Conservation (phyloP, 2,329 filamentous ascomycete species). For the Gyromitra esculenta region DNA sequence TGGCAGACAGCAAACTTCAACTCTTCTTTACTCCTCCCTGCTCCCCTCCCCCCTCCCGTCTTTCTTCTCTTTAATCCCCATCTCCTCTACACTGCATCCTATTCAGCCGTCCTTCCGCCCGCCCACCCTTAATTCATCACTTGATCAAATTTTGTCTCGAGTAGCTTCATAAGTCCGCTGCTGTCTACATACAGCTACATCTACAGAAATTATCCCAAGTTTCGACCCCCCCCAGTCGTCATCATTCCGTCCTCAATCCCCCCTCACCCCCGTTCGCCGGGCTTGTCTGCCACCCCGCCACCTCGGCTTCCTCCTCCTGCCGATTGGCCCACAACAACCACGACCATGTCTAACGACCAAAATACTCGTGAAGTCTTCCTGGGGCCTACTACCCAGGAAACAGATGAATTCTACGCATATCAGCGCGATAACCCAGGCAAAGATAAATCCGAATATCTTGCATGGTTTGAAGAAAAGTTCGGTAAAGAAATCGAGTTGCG, state of each 20-base stretch:
- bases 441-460: constrained; percentile 53
- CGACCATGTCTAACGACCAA: constrained; percentile 46
- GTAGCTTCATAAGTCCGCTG: constrained; percentile 27
- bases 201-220: constrained; percentile 17
- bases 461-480: constrained; percentile 54
- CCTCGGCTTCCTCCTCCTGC: constrained; percentile 44
- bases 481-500: constrained; percentile 53
- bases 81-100: background rate
- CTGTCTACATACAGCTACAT: constrained; percentile 23
- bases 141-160: constrained; percentile 26
- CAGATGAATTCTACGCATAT: constrained; percentile 54
- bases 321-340: constrained; percentile 42
- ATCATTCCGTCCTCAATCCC: constrained; percentile 50
- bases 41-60: constrained; percentile 9
- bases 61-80: constrained; percentile 4
- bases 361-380: constrained; percentile 52
- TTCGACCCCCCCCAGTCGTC: constrained; percentile 19
- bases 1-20: constrained; percentile 40
- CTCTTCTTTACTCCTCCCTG: constrained; percentile 25
- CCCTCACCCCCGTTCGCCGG: constrained; percentile 45
- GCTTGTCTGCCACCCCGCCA: constrained; percentile 42
- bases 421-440: constrained; percentile 54
- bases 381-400: constrained; percentile 53
- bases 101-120: constrained; percentile 13
- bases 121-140: constrained; percentile 7